Evolutionary conservation across 108 stramenopile genomes (phyloP), one percentile per base, ranked within the genome.

Genomic region (Pseudonitzschia pungens): DNA sequence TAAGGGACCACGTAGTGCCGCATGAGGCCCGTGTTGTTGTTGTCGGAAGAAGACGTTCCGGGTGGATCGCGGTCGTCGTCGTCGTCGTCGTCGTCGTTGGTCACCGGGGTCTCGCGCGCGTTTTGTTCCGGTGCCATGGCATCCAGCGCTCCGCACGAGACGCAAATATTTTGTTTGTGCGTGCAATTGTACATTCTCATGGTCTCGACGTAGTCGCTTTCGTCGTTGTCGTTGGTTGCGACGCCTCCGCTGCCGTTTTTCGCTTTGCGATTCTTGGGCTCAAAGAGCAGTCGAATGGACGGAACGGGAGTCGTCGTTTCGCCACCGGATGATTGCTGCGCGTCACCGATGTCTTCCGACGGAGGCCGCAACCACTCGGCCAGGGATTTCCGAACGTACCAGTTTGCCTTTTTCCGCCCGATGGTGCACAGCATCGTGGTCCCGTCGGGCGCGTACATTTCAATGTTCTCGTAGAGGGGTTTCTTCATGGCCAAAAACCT

Each of bases 1-100:
- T 90, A 89, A 0, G 94, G 94, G 21, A 95, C 91, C 54, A 95
- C 81, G 74, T 91, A 95, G 68, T 92, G 91, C 41, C 91, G 72
- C 80, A 90, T 91, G 33, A 81, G 77, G 42, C 86, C 66, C 21
- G 77, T n/a, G 32, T 66, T 72, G 31, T 57, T 26, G 54, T 55
- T 26, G 54, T 11, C 36, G 36, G 6, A 36, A 36, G 36, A 36
- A 36, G 4, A 6, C 4, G 36, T 36, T 36, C 36, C 36, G 36
- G 6, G n/a, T n/a, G n/a, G n/a, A n/a, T n/a, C n/a, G n/a, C n/a
- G 9, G 42, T 24, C 42, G 42, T 11, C 42, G 42, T 11, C 9
- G 42, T 11, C 6, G 6, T 43, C 11, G 6, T 6, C 42, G 42
- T 43, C 42, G 42, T 6, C 42, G 42, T 6, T 43, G 42, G 42